These are phyloP conservation scores for Mortierella antarctica DNA, from an alignment of 192 early-diverging fungal species.

Conservation along the genomic window DNA sequence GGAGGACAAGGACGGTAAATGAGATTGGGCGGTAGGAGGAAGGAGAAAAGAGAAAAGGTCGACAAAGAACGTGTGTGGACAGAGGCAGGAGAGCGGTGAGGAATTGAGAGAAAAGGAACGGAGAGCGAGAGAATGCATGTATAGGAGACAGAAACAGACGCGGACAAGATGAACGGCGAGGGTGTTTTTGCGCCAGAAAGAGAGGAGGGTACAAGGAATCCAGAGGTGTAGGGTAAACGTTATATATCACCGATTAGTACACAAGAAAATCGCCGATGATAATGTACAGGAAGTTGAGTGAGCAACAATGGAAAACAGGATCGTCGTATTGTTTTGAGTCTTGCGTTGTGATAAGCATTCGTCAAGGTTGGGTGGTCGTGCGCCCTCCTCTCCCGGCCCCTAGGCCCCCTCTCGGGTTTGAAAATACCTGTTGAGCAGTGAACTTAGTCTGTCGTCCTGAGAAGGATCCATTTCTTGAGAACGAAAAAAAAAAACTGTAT, in stretches of 20 bases:
- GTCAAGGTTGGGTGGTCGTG: background rate
- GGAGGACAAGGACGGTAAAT: background rate
- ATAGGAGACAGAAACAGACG: too few relatives aligned
- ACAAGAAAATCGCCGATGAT: background rate
- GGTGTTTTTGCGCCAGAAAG: too few relatives aligned
- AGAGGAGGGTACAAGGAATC: background rate
- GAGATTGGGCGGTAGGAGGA: background rate
- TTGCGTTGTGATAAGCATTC: background rate
- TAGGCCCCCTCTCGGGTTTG: background rate
- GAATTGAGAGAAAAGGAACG: background rate
- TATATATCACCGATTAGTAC: background rate
- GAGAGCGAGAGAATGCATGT: too few relatives aligned
- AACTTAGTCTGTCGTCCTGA: constrained; percentile 26
- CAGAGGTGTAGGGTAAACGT: background rate
- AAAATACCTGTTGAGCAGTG: constrained; percentile 32
- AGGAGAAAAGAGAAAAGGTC: constrained; percentile 1
- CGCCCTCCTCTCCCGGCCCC: background rate
- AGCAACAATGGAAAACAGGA: too few relatives aligned
- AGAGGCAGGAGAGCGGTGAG: too few relatives aligned
- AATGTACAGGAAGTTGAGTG: background rate
- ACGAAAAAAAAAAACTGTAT: too few relatives aligned
- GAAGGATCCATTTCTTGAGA: constrained; percentile 20
- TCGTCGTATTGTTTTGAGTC: too few relatives aligned
- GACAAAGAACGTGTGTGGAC: background rate
- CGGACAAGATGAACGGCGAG: too few relatives aligned